Evolutionary conservation across 1,284 basidiomycete genomes (phyloP).

Genomic region (Rhodotorula mucilaginosa): DNA sequence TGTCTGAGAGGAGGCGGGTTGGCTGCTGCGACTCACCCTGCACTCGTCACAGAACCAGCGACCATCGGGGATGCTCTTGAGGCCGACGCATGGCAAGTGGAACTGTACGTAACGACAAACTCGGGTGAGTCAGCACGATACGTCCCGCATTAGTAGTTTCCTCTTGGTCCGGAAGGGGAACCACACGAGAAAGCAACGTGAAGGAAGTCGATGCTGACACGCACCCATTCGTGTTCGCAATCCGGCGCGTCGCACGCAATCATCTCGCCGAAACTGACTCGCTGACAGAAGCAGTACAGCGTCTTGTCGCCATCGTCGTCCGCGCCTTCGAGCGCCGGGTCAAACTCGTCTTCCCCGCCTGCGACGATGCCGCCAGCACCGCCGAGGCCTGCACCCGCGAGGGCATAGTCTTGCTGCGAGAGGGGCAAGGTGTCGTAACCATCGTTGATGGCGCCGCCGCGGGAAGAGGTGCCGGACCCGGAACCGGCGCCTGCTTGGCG

Average conservation of each 20-base stretch:
- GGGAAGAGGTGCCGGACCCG: no score
- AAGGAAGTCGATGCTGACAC: background rate
- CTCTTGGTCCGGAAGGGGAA: no score
- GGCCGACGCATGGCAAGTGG: conserved; percentile 75
- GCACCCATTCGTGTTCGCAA: conserved; percentile 90
- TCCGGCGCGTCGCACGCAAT: conserved; percentile 89
- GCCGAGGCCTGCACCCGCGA: no score
- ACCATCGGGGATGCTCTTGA: conserved; percentile 68
- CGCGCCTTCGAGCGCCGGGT: conserved; percentile 22
- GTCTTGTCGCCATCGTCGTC: conserved; percentile 65
- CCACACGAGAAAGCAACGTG: background rate
- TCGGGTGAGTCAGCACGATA: no score
- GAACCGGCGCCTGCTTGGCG: background rate
- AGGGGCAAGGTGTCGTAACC: background rate
- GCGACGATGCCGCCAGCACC: no score
- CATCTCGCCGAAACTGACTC: conserved; percentile 91
- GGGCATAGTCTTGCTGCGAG: background rate
- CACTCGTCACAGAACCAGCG: conserved; percentile 79
- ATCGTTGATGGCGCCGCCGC: background rate
- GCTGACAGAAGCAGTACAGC: conserved; percentile 84
- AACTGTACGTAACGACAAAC: conserved; percentile 59
- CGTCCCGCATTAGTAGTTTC: no score
- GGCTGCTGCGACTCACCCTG: conserved; percentile 22
- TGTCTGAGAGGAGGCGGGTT: background rate
- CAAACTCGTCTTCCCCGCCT: conserved; percentile 22